A percentile compares a stretch with the other conserved stretches of the same genome.
Conservation (phyloP, 805 yeast genomes). For the Yarrowia osloensis region DNA sequence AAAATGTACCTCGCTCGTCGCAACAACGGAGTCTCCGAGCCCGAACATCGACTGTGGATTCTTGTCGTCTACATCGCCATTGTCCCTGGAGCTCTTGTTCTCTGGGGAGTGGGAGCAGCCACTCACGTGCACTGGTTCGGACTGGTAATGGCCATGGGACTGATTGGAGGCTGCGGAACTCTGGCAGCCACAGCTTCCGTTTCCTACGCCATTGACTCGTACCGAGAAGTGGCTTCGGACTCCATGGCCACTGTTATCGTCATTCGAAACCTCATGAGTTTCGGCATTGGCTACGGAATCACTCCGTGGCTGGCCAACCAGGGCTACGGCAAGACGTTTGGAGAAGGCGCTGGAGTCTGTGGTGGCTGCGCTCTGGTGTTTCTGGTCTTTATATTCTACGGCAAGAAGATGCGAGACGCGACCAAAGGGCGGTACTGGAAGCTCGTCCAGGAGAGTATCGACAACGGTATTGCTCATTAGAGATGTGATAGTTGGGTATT, state of each 20-base stretch:
- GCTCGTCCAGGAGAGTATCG: conserved; percentile 9
- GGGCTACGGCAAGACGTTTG: conserved; percentile 51
- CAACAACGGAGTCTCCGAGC: conserved; percentile 49
- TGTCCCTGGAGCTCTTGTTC: conserved; percentile 50
- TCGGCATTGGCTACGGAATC: conserved; percentile 54
- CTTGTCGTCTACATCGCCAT: conserved; percentile 46
- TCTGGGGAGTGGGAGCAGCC: conserved; percentile 58
- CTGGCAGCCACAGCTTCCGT: conserved; percentile 49
- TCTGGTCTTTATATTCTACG: conserved; percentile 42
- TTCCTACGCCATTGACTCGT: conserved; percentile 51
- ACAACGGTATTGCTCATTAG: conserved; percentile 15
- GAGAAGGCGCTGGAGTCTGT: conserved; percentile 7
- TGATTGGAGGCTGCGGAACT: conserved; percentile 48
- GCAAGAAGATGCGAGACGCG: conserved; percentile 41
- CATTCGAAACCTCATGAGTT: conserved; percentile 52
- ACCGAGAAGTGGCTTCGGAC: conserved; percentile 48
- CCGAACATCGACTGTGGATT: conserved; percentile 57
- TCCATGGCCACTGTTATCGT: conserved; percentile 53
- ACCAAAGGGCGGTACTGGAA: conserved; percentile 9
- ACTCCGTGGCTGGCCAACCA: conserved; percentile 52
- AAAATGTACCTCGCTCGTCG: conserved; percentile 30
- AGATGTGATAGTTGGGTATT: neutral
- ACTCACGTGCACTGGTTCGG: conserved; percentile 53
- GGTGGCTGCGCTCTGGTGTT: neutral
- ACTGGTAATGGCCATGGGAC: conserved; percentile 50